These are phyloP conservation scores for Aureobasidium sp. DNA, from an alignment of 2,329 filamentous ascomycete species.

Conservation along the genomic window DNA sequence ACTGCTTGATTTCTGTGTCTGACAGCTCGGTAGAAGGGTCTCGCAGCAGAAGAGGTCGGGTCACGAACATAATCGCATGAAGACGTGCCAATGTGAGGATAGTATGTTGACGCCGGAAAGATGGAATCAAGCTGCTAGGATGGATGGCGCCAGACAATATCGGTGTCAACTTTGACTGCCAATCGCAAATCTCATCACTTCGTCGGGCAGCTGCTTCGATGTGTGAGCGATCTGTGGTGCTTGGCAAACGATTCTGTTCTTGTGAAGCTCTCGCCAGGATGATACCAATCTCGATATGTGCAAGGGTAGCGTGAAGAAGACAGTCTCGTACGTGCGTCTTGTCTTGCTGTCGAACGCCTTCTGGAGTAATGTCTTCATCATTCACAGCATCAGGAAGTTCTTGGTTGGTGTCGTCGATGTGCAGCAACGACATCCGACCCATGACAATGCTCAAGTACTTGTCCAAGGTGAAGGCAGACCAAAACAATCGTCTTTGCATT, in stretches of 20 bases:
- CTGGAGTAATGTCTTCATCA: conserved; percentile 24
- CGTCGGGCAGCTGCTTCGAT: conserved; percentile 33
- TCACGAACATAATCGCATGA: conserved; percentile 51
- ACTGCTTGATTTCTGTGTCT: neutral
- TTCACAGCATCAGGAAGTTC: conserved; percentile 24
- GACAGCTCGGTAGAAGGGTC: neutral
- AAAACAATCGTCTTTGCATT: conserved; percentile 33
- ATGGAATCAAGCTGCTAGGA: conserved; percentile 39
- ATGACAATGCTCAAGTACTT: conserved; percentile 35
- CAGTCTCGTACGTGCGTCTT: conserved; percentile 27
- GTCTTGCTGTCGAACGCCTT: conserved; percentile 23
- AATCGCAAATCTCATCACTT: conserved; percentile 36
- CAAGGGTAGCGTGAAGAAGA: conserved; percentile 26
- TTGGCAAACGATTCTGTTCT: conserved; percentile 24
- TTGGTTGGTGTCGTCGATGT: conserved; percentile 30
- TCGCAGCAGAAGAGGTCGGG: conserved; percentile 47
- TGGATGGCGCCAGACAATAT: conserved; percentile 40
- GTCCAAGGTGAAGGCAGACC: conserved; percentile 35
- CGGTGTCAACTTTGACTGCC: conserved; percentile 40
- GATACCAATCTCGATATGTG: conserved; percentile 25
- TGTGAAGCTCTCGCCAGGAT: conserved; percentile 25
- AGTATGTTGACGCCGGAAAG: conserved; percentile 48
- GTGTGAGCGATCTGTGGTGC: conserved; percentile 20
- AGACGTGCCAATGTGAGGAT: conserved; percentile 49
- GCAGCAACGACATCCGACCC: conserved; percentile 31